phyloP scores from a whole-genome alignment of 495 filamentous ascomycete genomes.

The Penicillium herquei region DNA sequence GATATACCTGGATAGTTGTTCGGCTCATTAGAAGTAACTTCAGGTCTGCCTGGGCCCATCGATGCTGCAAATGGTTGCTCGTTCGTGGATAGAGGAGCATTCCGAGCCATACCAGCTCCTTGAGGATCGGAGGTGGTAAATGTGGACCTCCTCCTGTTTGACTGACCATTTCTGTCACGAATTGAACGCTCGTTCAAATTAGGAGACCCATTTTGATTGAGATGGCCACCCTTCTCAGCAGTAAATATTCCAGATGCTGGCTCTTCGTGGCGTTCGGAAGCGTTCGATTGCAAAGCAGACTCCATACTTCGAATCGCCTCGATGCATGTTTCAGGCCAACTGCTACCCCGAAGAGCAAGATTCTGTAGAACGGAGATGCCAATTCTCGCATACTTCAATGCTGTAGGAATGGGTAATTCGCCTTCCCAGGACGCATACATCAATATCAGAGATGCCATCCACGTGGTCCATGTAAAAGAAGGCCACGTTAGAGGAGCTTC shows the following conservation, averaged over 20 bases:
- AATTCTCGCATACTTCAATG: slow-evolving; percentile 34
- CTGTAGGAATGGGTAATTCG: slow-evolving; percentile 28
- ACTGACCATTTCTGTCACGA: background rate
- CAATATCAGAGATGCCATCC: slow-evolving; percentile 50
- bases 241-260: too few species aligned
- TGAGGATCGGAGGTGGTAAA: background rate
- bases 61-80: background rate
- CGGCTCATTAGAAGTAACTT: background rate
- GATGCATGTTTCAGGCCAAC: slow-evolving; percentile 44
- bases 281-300: slow-evolving; percentile 22
- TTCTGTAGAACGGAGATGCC: slow-evolving; percentile 35
- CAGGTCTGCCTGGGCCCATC: background rate
- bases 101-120: background rate
- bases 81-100: background rate
- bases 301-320: slow-evolving; percentile 41
- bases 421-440: slow-evolving; percentile 46
- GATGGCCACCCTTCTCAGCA: background rate
- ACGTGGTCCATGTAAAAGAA: slow-evolving; percentile 48
- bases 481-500: slow-evolving; percentile 39
- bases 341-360: slow-evolving; percentile 33
- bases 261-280: background rate
- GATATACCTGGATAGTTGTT: background rate
- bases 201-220: background rate
- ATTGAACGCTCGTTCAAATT: background rate
- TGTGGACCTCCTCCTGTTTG: background rate